Base-by-base conservation (phyloP, 208 protist genomes). In the Angomonas deanei region DNA sequence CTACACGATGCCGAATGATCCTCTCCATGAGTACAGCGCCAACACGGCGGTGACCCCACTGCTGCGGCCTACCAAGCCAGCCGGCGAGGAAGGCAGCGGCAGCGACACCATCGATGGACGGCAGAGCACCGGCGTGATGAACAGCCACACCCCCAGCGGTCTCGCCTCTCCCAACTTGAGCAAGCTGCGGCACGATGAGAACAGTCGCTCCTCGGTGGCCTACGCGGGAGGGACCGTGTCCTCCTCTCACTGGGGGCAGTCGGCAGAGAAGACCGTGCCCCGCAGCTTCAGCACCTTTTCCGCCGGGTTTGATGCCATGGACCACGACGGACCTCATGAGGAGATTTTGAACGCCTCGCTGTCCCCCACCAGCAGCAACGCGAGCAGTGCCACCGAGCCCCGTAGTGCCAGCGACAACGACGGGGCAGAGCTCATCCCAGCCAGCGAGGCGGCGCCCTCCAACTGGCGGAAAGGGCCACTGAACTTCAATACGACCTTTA, bases 401-500 rank as follows among this genome's bases (percentile, higher is more conserved):
- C 24, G 11, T n/a, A 3, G 15, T 30, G 52, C 2, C 36, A 15
- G 36, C 11, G 19, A 13, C 36, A 15, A 15, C 11, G 19, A 13
- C 26, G 30, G 17, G 27, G 52, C 26, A 30, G 52, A 21, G 52
- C 52, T 8, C n/a, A 26, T 53, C 62, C 83, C 84, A 6, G 82
- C 80, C 23, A 65, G 76, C 23, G 72, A 74, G 32, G 88, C 84
- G 21, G 21, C 66, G 32, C 77, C 88, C 21, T 61, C 59, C 6
- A 56, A 74, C 17, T 80, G 77, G 72, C 82, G 84, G 34, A 82
- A 86, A 47, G 64, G 66, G 0, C 33, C 74, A 0, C 24, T 79
- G 19, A 61, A 94, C 57, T 94, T 94, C 53, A 78, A 72, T 42
- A 69, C 80, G 32, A 27, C 74, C 17, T 72, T 90, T 27, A 88